phyloP scores from a whole-genome alignment of 345 rosid genomes.

The Adansonia digitata region DNA sequence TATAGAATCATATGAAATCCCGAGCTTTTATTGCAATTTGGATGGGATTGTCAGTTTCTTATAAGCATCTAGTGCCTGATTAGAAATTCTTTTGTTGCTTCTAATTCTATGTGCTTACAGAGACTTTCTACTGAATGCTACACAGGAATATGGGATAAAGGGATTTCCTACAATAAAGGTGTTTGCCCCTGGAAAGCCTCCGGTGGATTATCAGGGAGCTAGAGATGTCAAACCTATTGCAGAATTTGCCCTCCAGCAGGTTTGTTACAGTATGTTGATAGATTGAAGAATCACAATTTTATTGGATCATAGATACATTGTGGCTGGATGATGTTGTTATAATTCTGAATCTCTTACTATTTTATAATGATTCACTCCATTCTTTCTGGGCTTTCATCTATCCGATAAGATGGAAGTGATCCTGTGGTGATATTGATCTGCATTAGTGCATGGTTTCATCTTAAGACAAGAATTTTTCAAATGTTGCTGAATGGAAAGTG shows the following conservation, averaged over 20 bases:
- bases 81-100: background rate
- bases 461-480: background rate
- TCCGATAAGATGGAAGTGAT: background rate
- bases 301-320: slow-evolving; percentile 8
- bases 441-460: background rate
- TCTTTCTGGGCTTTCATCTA: background rate
- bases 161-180: slow-evolving; percentile 94
- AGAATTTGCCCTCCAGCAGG: slow-evolving; percentile 68
- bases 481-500: background rate
- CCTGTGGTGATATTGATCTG: background rate
- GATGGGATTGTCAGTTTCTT: background rate
- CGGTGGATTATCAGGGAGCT: slow-evolving; percentile 93
- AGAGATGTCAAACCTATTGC: slow-evolving; percentile 83
- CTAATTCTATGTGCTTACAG: background rate
- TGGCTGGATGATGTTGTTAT: background rate
- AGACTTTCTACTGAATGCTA: slow-evolving; percentile 3
- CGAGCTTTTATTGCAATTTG: background rate
- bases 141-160: slow-evolving; percentile 76
- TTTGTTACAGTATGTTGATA: slow-evolving; percentile 26
- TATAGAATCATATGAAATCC: background rate
- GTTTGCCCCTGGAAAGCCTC: slow-evolving; percentile 81
- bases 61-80: background rate
- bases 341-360: background rate
- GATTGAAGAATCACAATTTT: background rate
- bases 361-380: background rate